Base-by-base conservation (phyloP, 768 basidiomycete species). In the Russula sp. region DNA sequence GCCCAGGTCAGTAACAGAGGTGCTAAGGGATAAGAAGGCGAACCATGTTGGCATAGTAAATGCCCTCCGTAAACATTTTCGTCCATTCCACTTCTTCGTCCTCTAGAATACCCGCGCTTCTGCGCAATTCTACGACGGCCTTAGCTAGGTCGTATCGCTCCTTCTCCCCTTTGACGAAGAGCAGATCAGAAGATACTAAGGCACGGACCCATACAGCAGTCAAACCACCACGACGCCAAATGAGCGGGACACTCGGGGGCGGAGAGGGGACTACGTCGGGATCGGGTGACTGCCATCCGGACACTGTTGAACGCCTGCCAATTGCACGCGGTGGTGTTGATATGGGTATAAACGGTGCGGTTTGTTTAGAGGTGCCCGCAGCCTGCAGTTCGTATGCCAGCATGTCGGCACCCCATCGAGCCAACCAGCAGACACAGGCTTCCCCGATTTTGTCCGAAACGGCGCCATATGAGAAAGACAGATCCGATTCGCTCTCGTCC, bases 361-460 rank as follows among this genome's bases (percentile, higher is more conserved):
- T 13, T 16, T 55, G 52, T 16, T 50, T 55, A 4, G 66, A 45
- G 64, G 59, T 49, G 58, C 18, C 50, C 62, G 44, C 64, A 48
- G 10, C 66, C 47, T 73, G 74, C 67, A 85, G 81, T 69, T 92
- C 90, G 37, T 81, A 78, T 9, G 70, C 69, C n/a, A 96, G 79
- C 65, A 96, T 79, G 70, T 97, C 94, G 13, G 75, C 71, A 0
- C 86, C 91, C 94, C 94, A 98, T 49, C 91, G 79, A 1, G 86
- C 81, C 18, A 97, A 77, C 93, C 94, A 98, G 72, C 89, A 91
- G 2, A 83, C 82, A 68, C 88, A 87, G 0, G 91, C 88, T 74
- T 96, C 93, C 13, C 94, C 94, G 60, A 97, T 91, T 76, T 92
- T 95, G 74, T 93, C 85, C 0, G 89, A 89, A 10, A 94, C 79